A percentile compares a stretch with the other conserved stretches of the same genome.
Conservation (phyloP, 495 filamentous ascomycete species). For the Saxophila tyrrhenica region DNA sequence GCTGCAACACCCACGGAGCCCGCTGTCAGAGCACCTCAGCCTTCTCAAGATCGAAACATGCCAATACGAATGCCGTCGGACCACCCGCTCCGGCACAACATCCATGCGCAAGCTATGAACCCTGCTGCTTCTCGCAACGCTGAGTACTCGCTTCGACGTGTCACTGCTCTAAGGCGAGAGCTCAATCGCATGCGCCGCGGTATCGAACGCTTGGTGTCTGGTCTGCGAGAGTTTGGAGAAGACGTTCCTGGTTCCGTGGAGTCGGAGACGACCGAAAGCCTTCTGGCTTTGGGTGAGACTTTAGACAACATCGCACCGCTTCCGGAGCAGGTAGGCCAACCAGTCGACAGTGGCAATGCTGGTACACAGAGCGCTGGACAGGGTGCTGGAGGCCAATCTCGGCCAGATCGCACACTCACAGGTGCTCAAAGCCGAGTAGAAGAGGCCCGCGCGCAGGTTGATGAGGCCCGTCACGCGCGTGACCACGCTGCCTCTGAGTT, state of each 20-base stretch:
- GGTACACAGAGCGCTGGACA: not conserved
- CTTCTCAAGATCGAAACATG: not conserved
- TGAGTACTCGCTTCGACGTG: slow-evolving; percentile 19
- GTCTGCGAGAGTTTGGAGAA: slow-evolving; percentile 22
- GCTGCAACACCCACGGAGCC: not conserved
- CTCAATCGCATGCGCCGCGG: slow-evolving; percentile 22
- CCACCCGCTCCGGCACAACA: too few species aligned
- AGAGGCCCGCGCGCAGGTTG: slow-evolving; percentile 11
- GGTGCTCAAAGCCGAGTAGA: slow-evolving; percentile 15
- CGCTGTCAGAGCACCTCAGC: too few species aligned
- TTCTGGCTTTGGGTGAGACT: slow-evolving; percentile 11
- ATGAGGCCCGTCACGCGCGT: slow-evolving; percentile 15
- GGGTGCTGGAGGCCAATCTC: not conserved
- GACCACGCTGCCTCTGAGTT: slow-evolving; percentile 19
- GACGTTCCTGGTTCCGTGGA: slow-evolving; percentile 11
- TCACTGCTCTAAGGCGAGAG: slow-evolving; percentile 24
- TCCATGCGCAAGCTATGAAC: slow-evolving; percentile 14
- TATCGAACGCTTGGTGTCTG: slow-evolving; percentile 24
- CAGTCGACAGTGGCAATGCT: too few species aligned
- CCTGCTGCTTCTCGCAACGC: slow-evolving; percentile 8
- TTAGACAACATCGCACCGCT: slow-evolving; percentile 13
- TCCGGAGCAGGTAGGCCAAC: too few species aligned
- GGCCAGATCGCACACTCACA: slow-evolving; percentile 6
- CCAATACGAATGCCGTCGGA: too few species aligned
- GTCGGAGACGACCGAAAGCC: slow-evolving; percentile 2